phyloP scores from a whole-genome alignment of 768 basidiomycete species.

The Trametes villosa region DNA sequence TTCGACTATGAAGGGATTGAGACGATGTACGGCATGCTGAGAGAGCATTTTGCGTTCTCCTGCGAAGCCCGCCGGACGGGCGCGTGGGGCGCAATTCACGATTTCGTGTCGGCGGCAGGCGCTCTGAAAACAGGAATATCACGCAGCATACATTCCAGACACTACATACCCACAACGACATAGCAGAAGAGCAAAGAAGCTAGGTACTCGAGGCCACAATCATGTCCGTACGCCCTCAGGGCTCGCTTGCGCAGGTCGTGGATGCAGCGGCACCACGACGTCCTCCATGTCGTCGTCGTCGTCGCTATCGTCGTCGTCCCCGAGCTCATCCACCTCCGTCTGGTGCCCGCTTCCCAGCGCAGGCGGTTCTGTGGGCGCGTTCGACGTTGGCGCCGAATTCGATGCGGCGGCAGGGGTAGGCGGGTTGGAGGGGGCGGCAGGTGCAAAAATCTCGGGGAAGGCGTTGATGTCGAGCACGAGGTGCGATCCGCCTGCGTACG shows the following conservation, averaged over 20 bases:
- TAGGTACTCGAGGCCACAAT: conserved; percentile 4
- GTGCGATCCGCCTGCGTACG: conserved; percentile 12
- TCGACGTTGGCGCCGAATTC: no score
- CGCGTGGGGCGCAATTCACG: no score
- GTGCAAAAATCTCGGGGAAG: conserved; percentile 25
- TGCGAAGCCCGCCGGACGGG: no score
- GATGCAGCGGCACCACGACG: conserved; percentile 28
- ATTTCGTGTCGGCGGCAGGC: no score
- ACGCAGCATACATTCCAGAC: not conserved
- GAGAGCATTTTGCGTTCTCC: no score
- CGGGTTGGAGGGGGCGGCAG: not conserved
- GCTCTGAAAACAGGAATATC: no score
- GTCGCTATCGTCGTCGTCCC: conserved; percentile 21
- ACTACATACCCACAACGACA: not conserved
- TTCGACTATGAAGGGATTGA: no score
- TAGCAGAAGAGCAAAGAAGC: not conserved
- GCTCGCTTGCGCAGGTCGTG: not conserved
- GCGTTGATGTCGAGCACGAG: conserved; percentile 30
- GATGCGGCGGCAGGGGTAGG: not conserved
- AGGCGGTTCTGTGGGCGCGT: not conserved
- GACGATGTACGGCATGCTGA: no score
- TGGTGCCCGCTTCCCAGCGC: conserved; percentile 16
- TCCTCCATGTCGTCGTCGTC: conserved; percentile 37
- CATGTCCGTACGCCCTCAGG: conserved; percentile 18
- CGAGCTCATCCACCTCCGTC: conserved; percentile 15